A percentile compares a stretch with the other conserved stretches of the same genome.
These are phyloP conservation scores for Sclerotinia spermophila DNA, from an alignment of 2,329 filamentous ascomycete genomes.

Conservation along the genomic window DNA sequence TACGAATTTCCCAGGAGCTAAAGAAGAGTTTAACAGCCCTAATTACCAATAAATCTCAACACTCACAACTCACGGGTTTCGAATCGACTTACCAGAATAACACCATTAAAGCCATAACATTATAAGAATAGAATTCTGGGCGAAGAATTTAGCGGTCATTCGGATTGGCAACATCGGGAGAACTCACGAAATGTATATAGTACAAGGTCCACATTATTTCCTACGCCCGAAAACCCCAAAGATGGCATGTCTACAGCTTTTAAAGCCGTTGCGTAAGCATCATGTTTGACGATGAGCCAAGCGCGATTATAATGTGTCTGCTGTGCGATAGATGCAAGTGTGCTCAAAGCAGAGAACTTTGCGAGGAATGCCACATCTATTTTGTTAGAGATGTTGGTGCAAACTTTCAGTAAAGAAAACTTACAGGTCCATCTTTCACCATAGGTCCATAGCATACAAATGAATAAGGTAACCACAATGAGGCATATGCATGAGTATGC, in stretches of 20 bases:
- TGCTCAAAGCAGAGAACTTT: constrained; percentile 32
- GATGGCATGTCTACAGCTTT: constrained; percentile 40
- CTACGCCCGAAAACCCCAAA: constrained; percentile 43
- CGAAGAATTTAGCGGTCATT: constrained; percentile 15
- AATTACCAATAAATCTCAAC: not conserved
- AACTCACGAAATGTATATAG: constrained; percentile 48
- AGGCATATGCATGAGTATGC: constrained; percentile 34
- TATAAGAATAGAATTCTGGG: constrained; percentile 49
- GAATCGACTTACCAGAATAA: constrained; percentile 43
- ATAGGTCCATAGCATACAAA: constrained; percentile 33
- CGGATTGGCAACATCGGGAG: not conserved
- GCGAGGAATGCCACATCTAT: constrained; percentile 34
- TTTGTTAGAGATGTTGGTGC: not conserved
- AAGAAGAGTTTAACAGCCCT: constrained; percentile 41
- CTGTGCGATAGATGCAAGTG: constrained; percentile 33
- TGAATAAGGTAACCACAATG: constrained; percentile 26
- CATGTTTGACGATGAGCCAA: constrained; percentile 30
- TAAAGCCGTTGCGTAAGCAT: constrained; percentile 40
- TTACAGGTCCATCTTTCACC: constrained; percentile 36
- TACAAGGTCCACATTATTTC: constrained; percentile 42
- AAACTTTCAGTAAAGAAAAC: not conserved
- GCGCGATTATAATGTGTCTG: constrained; percentile 33
- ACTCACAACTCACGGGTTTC: not conserved
- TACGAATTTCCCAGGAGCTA: constrained; percentile 37
- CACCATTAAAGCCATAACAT: constrained; percentile 46